Percentiles rank a stretch among this genome's conserved stretches.
phyloP scores from a whole-genome alignment of 306 rosid species.

The Coriaria nepalensis region DNA sequence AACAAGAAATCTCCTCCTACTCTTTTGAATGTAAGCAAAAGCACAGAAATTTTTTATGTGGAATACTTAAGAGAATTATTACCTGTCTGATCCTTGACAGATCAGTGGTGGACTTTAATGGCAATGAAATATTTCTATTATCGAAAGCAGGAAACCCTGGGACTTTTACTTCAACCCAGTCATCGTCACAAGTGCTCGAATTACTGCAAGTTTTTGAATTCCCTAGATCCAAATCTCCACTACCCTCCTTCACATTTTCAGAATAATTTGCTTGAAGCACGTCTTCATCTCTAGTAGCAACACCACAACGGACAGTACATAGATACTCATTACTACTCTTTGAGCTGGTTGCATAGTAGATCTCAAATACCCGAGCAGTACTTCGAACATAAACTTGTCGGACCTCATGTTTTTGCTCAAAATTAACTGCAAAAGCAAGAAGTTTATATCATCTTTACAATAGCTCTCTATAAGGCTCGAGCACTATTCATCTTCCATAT shows the following conservation, averaged over 20 bases:
- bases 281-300: constrained; percentile 51
- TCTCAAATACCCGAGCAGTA: constrained; percentile 72
- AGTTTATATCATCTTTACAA: constrained; percentile 14
- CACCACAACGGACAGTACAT: constrained; percentile 62
- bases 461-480: constrained; percentile 2
- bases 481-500: too few relatives aligned
- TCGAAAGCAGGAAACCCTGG: constrained; percentile 15
- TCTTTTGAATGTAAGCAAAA: too few relatives aligned
- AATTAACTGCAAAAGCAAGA: constrained; percentile 39
- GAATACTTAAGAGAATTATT: too few relatives aligned
- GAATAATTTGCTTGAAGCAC: constrained; percentile 25
- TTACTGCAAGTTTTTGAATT: constrained; percentile 17
- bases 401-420: constrained; percentile 48
- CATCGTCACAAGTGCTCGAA: constrained; percentile 43
- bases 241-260: constrained; percentile 21
- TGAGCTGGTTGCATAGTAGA: constrained; percentile 34
- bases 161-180: constrained; percentile 72
- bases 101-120: constrained; percentile 10
- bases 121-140: constrained; percentile 9
- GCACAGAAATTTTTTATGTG: too few relatives aligned
- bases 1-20: too few relatives aligned
- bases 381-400: constrained; percentile 73
- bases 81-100: constrained; percentile 33
- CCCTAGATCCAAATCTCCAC: constrained; percentile 17
- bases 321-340: constrained; percentile 45